Percentiles rank a stretch among this genome's conserved stretches.
phyloP scores from a whole-genome alignment of 202 grass and related monocot species.

The Eragrostis tef region DNA sequence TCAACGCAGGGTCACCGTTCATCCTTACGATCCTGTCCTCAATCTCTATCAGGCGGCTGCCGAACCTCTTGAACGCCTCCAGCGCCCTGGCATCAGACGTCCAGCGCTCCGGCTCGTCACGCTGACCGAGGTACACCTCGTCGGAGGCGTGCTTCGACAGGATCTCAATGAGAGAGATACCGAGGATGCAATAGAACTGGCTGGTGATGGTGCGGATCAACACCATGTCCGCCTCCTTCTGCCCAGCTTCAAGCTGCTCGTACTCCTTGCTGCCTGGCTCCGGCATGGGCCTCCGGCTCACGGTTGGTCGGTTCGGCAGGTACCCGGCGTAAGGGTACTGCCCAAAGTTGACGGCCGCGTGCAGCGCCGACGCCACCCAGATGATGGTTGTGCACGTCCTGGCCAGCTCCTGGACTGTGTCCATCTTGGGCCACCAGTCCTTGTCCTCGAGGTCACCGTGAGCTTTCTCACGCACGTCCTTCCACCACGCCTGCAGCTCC shows the following conservation, averaged over 20 bases:
- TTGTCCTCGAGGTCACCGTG: slow-evolving; percentile 71
- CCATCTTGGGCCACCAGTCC: slow-evolving; percentile 77
- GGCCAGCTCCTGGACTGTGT: slow-evolving; percentile 51
- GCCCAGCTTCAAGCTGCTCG: slow-evolving; percentile 50
- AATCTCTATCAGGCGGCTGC: slow-evolving; percentile 53
- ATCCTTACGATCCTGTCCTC: slow-evolving; percentile 55
- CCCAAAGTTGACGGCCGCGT: slow-evolving; percentile 87
- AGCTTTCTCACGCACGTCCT: slow-evolving; percentile 69
- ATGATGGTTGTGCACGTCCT: slow-evolving; percentile 69
- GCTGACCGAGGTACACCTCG: slow-evolving; percentile 75
- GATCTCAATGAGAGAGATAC: slow-evolving; percentile 64
- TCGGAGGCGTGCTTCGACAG: slow-evolving; percentile 75
- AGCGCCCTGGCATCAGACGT: slow-evolving; percentile 54
- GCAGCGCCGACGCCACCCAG: slow-evolving; percentile 84
- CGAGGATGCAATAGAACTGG: slow-evolving; percentile 75
- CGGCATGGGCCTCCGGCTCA: slow-evolving; percentile 70
- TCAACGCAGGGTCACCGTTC: slow-evolving; percentile 54
- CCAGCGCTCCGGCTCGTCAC: slow-evolving; percentile 60
- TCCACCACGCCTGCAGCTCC: slow-evolving; percentile 84
- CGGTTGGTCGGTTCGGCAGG: slow-evolving; percentile 69
- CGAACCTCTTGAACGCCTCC: slow-evolving; percentile 62
- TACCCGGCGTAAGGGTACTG: slow-evolving; percentile 82
- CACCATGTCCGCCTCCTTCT: slow-evolving; percentile 44
- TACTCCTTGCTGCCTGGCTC: slow-evolving; percentile 54
- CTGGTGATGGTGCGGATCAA: slow-evolving; percentile 71